phyloP scores from a whole-genome alignment of 371 early-diverging fungal species.

The Dichotomocladium elegans region DNA sequence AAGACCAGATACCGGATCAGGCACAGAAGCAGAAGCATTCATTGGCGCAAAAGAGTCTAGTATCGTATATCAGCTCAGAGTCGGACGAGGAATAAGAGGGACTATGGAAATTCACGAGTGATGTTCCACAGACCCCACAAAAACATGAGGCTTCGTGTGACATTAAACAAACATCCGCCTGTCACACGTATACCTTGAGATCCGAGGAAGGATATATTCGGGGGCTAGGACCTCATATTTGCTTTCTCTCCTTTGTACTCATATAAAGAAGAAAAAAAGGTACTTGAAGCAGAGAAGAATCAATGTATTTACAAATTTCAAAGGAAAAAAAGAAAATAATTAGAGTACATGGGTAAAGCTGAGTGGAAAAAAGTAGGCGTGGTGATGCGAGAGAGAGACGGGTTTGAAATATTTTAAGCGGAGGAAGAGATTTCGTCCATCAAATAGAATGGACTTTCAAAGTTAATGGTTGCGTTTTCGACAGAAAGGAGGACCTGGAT shows the following conservation, averaged over 20 bases:
- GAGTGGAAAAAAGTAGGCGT: background rate
- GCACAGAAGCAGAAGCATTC: no score
- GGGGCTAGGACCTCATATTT: no score
- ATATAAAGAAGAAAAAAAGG: background rate
- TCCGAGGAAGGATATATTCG: no score
- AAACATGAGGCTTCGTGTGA: no score
- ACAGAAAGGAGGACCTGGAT: conserved; percentile 12
- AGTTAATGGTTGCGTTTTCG: conserved; percentile 19
- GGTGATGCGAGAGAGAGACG: no score
- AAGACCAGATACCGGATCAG: no score
- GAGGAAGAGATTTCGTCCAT: conserved; percentile 20
- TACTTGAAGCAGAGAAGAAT: background rate
- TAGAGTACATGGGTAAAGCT: background rate
- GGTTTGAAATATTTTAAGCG: no score
- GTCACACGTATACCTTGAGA: no score
- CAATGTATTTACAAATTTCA: background rate
- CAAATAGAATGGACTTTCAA: conserved; percentile 14
- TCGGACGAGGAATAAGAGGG: background rate
- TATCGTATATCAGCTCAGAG: background rate
- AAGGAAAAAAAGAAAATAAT: background rate
- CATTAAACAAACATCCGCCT: no score
- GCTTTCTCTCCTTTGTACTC: no score
- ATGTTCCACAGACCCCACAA: no score
- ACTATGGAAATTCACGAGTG: no score
- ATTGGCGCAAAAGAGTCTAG: background rate